phyloP scores from a whole-genome alignment of 2,329 filamentous ascomycete species.

The Monosporascus sp. region DNA sequence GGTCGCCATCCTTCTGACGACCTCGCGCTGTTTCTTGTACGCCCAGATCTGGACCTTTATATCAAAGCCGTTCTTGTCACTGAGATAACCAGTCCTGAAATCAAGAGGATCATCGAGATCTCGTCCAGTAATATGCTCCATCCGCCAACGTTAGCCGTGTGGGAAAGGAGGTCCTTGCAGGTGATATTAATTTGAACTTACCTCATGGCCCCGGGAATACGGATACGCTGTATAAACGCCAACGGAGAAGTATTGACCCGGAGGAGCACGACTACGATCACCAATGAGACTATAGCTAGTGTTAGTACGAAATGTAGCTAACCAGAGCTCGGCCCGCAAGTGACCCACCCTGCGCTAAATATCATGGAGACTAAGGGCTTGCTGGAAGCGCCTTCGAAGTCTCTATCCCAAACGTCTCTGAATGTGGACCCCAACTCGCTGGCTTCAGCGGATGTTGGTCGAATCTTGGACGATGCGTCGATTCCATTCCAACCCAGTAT shows the following conservation, averaged over 20 bases:
- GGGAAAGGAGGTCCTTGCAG: neutral
- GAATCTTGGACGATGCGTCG: conserved; percentile 4
- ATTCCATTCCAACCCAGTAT: conserved; percentile 6
- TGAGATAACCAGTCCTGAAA: conserved; percentile 53
- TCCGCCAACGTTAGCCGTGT: neutral
- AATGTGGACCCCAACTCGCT: neutral
- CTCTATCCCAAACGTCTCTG: conserved; percentile 1
- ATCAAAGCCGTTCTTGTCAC: conserved; percentile 41
- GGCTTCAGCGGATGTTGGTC: conserved; percentile 1
- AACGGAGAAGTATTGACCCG: conserved; percentile 4
- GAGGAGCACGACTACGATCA: neutral
- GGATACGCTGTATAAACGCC: conserved; percentile 2
- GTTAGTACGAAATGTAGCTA: neutral
- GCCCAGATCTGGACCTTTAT: conserved; percentile 53
- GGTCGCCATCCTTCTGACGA: conserved; percentile 47
- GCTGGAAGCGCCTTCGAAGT: neutral
- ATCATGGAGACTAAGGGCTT: conserved; percentile 1
- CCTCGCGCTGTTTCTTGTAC: conserved; percentile 59
- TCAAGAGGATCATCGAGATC: conserved; percentile 36
- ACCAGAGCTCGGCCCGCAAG: neutral
- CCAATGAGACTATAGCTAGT: neutral
- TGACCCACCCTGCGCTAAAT: neutral
- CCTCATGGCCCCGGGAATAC: conserved; percentile 3
- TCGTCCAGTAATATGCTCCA: conserved; percentile 47
- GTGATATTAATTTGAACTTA: conserved; percentile 1